Evolutionary conservation across 306 rosid genomes (phyloP), one percentile per base, ranked within the genome.

Genomic region (Lablab purpureus): DNA sequence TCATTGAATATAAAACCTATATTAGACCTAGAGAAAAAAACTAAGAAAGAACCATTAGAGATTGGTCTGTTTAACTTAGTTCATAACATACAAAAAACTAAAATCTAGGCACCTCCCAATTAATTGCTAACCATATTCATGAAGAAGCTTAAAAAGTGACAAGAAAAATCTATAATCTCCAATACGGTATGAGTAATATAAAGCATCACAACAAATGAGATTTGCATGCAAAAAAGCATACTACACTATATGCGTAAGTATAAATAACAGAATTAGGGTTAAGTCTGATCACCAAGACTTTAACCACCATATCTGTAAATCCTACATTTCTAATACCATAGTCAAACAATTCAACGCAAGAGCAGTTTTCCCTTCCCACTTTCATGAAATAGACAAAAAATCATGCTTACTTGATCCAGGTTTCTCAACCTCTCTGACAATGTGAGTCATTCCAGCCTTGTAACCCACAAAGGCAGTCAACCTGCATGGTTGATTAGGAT

Each of bases 371-470:
- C 7, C 5, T 19, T 21, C 74, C 45, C 62, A 58, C 7, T 1
- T 19, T 27, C 23, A 30, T 17, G 32, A 23, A 27, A 18, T 32
- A 18, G 2, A 50, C 18, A 13, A 19, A 51, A 70, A 72, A 6
- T 0, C 10, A 72, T 0, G 12, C 97, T 88, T 88, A 92, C 97
- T 92, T 73, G 97, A 92, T 40, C 96, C 96, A 21, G 96, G 97
- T 32, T 92, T 92, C 79, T 92, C 97, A 1, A 90, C 97, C 46
- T 92, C 97, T 70, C 97, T 86, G 11, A 92, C 92, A 63, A 90
- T 89, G 82, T 92, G 97, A 36, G 97, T 92, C 96, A 90, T 90
- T 67, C 97, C 97, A 66, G 97, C 89, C 83, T 92, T 92, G 81
- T 89, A 90, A 8, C 97, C 97, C 66, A 89, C 28, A 74, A 92